Evolutionary conservation across 345 rosid species (phyloP).

Genomic region (Capsella bursapastoris): DNA sequence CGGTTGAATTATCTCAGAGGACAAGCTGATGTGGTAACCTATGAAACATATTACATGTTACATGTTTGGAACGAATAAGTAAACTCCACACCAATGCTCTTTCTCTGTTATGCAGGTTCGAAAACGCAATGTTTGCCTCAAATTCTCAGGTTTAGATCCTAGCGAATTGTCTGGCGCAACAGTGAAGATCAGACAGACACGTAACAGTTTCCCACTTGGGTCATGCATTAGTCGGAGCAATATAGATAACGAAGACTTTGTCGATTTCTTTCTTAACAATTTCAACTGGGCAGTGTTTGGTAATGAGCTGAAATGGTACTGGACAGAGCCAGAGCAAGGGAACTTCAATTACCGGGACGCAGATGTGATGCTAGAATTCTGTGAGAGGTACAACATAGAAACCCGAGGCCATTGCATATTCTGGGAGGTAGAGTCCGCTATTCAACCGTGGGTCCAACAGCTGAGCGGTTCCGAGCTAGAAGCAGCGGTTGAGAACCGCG

Average conservation of each 20-base stretch:
- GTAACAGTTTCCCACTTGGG: slow-evolving; percentile 80
- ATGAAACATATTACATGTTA: slow-evolving; percentile 7
- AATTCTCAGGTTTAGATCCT: slow-evolving; percentile 58
- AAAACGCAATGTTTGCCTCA: slow-evolving; percentile 75
- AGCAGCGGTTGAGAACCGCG: slow-evolving; percentile 70
- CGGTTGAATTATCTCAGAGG: slow-evolving; percentile 65
- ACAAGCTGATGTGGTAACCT: slow-evolving; percentile 68
- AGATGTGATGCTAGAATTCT: slow-evolving; percentile 82
- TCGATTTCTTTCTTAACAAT: slow-evolving; percentile 68
- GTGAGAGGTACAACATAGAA: slow-evolving; percentile 60
- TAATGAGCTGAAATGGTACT: slow-evolving; percentile 95
- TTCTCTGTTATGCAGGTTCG: slow-evolving; percentile 62
- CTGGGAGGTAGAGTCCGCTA: slow-evolving; percentile 88
- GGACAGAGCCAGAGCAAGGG: slow-evolving; percentile 91
- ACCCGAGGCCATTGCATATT: slow-evolving; percentile 92
- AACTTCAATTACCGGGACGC: slow-evolving; percentile 81
- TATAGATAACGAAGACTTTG: slow-evolving; percentile 90
- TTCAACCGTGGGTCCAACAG: slow-evolving; percentile 81
- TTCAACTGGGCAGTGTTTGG: slow-evolving; percentile 97
- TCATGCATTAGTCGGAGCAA: slow-evolving; percentile 83
- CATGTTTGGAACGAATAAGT: not conserved
- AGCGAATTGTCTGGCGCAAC: slow-evolving; percentile 51
- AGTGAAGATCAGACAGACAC: slow-evolving; percentile 68
- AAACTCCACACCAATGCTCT: not conserved
- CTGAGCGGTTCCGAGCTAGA: slow-evolving; percentile 58